These are phyloP conservation scores for Chamaenerion angustifolium DNA, from an alignment of 345 rosid genomes.

Conservation along the genomic window DNA sequence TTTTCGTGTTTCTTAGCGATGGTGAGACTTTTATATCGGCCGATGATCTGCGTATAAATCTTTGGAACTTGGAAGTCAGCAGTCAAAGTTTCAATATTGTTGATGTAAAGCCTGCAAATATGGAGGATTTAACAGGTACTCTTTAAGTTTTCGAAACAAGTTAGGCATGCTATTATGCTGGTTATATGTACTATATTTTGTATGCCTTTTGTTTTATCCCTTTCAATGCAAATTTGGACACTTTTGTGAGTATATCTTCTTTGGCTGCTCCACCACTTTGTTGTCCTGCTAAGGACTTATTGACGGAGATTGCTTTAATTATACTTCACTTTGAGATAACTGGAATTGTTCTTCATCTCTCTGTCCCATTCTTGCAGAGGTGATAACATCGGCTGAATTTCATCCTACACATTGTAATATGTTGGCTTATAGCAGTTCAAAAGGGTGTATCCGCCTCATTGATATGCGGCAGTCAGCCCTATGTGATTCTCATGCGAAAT, in stretches of 20 bases:
- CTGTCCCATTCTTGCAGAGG: constrained; percentile 46
- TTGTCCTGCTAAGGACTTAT: background rate
- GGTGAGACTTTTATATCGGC: constrained; percentile 96
- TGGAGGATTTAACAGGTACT: constrained; percentile 97
- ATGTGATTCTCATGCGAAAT: constrained; percentile 83
- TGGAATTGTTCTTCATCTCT: background rate
- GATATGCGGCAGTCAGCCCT: constrained; percentile 97
- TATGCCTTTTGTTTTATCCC: too few species aligned
- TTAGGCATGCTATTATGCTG: background rate
- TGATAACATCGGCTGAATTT: constrained; percentile 96
- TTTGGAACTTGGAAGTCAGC: constrained; percentile 97
- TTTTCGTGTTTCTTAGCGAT: constrained; percentile 25
- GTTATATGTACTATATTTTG: too few species aligned
- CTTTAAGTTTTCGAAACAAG: background rate
- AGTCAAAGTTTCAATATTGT: constrained; percentile 90
- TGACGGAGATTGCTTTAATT: background rate
- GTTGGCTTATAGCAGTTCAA: constrained; percentile 98
- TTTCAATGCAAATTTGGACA: background rate
- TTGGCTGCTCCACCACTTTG: background rate
- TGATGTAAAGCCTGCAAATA: constrained; percentile 95
- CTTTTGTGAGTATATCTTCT: background rate
- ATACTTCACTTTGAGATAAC: background rate
- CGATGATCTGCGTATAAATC: constrained; percentile 91
- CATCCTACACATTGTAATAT: constrained; percentile 90
- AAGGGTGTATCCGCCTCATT: constrained; percentile 90